Evolutionary conservation across 129 eudicot genomes (phyloP).

Genomic region (Flaveria brownii): DNA sequence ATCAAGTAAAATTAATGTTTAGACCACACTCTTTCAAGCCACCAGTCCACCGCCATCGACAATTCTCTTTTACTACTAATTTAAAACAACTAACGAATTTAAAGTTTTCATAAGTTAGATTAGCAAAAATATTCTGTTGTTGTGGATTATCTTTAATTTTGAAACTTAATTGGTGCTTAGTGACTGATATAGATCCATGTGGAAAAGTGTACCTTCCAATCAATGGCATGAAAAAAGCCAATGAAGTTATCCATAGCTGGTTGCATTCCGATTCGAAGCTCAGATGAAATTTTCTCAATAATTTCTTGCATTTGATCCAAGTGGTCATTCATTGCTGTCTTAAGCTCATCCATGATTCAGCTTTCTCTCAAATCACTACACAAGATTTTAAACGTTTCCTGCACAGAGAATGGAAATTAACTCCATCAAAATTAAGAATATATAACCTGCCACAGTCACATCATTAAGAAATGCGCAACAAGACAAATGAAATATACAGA

Average conservation of each 20-base stretch:
- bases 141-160: constrained; percentile 4
- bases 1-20: background rate
- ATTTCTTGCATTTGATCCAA: constrained; percentile 91
- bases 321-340: constrained; percentile 63
- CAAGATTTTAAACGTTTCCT: constrained; percentile 15
- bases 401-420: constrained; percentile 6
- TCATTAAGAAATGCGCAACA: background rate
- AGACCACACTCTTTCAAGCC: background rate
- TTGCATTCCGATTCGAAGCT: constrained; percentile 68
- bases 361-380: constrained; percentile 20
- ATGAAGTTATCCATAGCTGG: constrained; percentile 85
- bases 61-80: background rate
- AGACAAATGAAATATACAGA: background rate
- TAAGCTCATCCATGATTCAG: constrained; percentile 66
- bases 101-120: background rate
- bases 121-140: background rate
- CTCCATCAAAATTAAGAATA: constrained; percentile 12
- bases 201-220: constrained; percentile 73
- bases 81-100: background rate
- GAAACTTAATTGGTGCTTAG: constrained; percentile 9
- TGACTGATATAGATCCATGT: constrained; percentile 13
- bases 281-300: constrained; percentile 68
- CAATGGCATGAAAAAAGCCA: constrained; percentile 94
- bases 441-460: constrained; percentile 3
- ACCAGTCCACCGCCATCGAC: background rate